Evolutionary conservation across 768 basidiomycete genomes (phyloP), one percentile per base, ranked within the genome.

Genomic region (Lactarius trivialis): DNA sequence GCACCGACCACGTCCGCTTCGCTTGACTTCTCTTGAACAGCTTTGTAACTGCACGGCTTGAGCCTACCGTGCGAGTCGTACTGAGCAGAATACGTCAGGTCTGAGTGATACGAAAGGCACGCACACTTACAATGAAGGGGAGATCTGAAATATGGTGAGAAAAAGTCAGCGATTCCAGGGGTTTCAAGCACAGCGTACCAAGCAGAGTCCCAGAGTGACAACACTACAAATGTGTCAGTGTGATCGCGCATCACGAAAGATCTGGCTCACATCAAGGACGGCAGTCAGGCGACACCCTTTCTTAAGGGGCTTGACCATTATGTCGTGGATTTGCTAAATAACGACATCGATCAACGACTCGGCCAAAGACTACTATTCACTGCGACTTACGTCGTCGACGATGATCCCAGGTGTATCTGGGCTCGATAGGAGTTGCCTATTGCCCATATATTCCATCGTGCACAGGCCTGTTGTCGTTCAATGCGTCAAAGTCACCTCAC

Each of bases 251-350:
- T 15, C 17, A 11, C 4, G 3, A 15, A 9, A 2, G 24, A 56
- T 15, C 37, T 17, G 3, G 24, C 60, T 56, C 32, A 61, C 60
- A 7, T 61, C 60, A 4, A 51, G 39, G 7, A 61, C 12, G 3
- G 55, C 55, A n/a, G 60, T 61, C 55, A 61, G 30, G 15, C 60
- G 60, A 56, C 60, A 61, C 3, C 26, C 7, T 2, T 1, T 6
- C 7, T 48, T 55, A 51, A 61, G 60, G 14, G 30, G 24, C 0
- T 34, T n/a, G 28, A 61, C 60, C 55, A 61, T 51, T 11, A 61
- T 15, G 3, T 21, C 4, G 14, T 61, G 30, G 3, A 61, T 61
- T 0, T 1, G 1, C 60, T 61, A 28, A 17, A 2, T 7, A 15
- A 28, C 34, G 12, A 8, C 15, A 51, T 21, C 5, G 12, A 34